Percentiles rank a stretch among this genome's conserved stretches.
Evolutionary conservation across 306 rosid species (phyloP).

Genomic region (Mucuna pruriens): DNA sequence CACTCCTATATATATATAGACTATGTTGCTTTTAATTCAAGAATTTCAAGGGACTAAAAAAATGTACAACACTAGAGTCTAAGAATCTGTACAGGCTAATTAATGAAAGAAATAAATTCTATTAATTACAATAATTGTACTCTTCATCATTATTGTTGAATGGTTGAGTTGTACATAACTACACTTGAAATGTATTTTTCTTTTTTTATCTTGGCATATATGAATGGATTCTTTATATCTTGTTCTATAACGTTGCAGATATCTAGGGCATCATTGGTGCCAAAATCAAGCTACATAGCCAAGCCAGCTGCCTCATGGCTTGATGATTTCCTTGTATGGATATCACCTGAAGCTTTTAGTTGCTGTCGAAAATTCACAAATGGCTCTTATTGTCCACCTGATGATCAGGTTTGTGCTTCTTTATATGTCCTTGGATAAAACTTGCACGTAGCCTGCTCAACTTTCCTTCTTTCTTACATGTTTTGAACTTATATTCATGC

Average conservation of each 20-base stretch:
- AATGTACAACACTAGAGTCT: background rate
- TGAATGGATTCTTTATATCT: slow-evolving; percentile 36
- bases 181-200: background rate
- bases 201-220: background rate
- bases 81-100: background rate
- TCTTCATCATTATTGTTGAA: slow-evolving; percentile 4
- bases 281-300: slow-evolving; percentile 86
- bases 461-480: slow-evolving; percentile 24
- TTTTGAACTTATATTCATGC: slow-evolving; percentile 32
- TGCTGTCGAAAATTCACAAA: slow-evolving; percentile 92
- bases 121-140: background rate
- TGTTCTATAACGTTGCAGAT: slow-evolving; percentile 60
- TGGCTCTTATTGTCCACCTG: slow-evolving; percentile 95
- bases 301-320: slow-evolving; percentile 99
- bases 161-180: slow-evolving; percentile 14
- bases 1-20: background rate
- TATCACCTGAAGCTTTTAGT: slow-evolving; percentile 98
- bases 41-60: background rate
- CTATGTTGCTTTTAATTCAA: background rate
- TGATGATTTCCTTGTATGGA: slow-evolving; percentile 98
- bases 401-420: slow-evolving; percentile 80
- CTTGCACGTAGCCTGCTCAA: background rate
- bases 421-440: slow-evolving; percentile 10
- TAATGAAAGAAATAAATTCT: background rate
- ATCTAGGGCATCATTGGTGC: slow-evolving; percentile 81